Evolutionary conservation across 2,329 filamentous ascomycete genomes (phyloP).

Genomic region (Colletotrichum chlorophyti): DNA sequence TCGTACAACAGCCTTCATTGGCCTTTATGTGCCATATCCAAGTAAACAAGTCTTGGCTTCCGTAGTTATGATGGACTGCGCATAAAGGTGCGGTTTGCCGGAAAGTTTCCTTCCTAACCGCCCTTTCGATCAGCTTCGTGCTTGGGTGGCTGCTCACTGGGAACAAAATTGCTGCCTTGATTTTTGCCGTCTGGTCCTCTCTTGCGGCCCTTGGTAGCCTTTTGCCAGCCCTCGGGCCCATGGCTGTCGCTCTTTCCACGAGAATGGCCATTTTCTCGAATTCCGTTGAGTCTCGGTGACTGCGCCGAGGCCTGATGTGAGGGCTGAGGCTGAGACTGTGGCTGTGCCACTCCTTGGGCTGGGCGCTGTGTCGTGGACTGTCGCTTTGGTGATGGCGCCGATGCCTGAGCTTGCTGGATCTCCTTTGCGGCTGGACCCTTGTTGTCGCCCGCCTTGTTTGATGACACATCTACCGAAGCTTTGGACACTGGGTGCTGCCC

Average conservation of each 20-base stretch:
- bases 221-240: slow-evolving; percentile 61
- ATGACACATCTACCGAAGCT: not conserved
- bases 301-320: slow-evolving; percentile 32
- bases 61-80: not conserved
- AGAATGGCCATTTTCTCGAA: slow-evolving; percentile 59
- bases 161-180: slow-evolving; percentile 43
- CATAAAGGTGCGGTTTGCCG: not conserved
- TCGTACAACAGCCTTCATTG: not conserved
- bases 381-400: slow-evolving; percentile 32
- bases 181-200: slow-evolving; percentile 58
- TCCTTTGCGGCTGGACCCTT: slow-evolving; percentile 34
- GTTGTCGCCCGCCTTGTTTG: not conserved
- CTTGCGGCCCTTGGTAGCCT: slow-evolving; percentile 60
- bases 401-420: slow-evolving; percentile 33
- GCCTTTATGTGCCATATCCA: slow-evolving; percentile 14
- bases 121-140: slow-evolving; percentile 69
- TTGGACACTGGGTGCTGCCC: slow-evolving; percentile 24
- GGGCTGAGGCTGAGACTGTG: slow-evolving; percentile 31
- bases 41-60: slow-evolving; percentile 19
- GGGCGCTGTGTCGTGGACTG: slow-evolving; percentile 8
- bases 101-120: slow-evolving; percentile 49
- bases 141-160: slow-evolving; percentile 61
- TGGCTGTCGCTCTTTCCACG: slow-evolving; percentile 62
- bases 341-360: slow-evolving; percentile 32
- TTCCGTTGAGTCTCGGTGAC: slow-evolving; percentile 46